A percentile compares a stretch with the other conserved stretches of the same genome.
phyloP scores from a whole-genome alignment of 495 filamentous ascomycete species.

The Glarea lozoyensis region DNA sequence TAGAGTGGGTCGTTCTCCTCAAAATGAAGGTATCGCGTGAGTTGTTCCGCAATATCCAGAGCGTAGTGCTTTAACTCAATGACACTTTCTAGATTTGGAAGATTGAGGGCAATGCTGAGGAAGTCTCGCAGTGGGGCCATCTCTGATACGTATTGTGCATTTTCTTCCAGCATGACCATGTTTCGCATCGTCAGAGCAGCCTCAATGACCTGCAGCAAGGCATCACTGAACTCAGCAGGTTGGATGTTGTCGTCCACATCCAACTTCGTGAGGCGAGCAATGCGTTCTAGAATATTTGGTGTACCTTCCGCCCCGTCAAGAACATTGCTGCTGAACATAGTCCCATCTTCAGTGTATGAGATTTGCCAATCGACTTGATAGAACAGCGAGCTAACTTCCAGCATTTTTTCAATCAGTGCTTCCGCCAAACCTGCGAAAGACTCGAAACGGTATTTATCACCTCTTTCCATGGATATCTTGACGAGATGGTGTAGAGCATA shows the following conservation, averaged over 20 bases:
- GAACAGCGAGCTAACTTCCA: conserved; percentile 65
- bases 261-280: conserved; percentile 44
- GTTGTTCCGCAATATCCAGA: conserved; percentile 85
- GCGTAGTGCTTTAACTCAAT: conserved; percentile 87
- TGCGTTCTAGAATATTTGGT: conserved; percentile 59
- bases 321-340: conserved; percentile 38
- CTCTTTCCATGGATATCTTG: conserved; percentile 87
- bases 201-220: conserved; percentile 70
- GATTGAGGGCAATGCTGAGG: conserved; percentile 67
- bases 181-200: conserved; percentile 84
- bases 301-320: conserved; percentile 76
- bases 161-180: conserved; percentile 84
- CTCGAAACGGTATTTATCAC: conserved; percentile 93
- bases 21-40: conserved; percentile 70
- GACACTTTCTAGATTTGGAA: conserved; percentile 63
- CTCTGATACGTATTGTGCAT: conserved; percentile 71
- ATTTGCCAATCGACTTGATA: conserved; percentile 78
- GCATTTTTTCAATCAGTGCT: conserved; percentile 72
- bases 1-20: conserved; percentile 69
- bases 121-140: conserved; percentile 68
- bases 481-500: conserved; percentile 89
- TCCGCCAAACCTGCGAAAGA: conserved; percentile 85
- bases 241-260: conserved; percentile 64
- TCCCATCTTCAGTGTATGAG: conserved; percentile 51
- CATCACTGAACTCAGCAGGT: conserved; percentile 59